phyloP scores from a whole-genome alignment of 106 monocot species.

The Posidonia australis region DNA sequence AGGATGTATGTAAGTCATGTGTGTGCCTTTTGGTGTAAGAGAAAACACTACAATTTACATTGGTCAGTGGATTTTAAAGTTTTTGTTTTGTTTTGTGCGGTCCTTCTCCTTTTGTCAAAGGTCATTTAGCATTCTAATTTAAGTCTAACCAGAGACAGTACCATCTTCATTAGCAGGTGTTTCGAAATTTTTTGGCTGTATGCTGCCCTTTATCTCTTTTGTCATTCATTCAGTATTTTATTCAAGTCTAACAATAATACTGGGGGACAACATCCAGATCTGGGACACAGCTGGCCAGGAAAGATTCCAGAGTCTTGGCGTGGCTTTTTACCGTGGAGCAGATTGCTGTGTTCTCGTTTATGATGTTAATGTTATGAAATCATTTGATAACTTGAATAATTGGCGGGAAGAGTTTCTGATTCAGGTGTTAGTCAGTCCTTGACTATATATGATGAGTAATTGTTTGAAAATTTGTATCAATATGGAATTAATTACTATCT shows the following conservation, averaged over 20 bases:
- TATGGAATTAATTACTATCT: not conserved
- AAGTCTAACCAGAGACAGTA: no score
- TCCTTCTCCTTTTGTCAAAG: no score
- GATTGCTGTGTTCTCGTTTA: slow-evolving; percentile 94
- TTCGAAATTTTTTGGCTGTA: no score
- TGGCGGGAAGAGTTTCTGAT: slow-evolving; percentile 77
- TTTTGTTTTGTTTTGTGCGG: no score
- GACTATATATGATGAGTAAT: not conserved
- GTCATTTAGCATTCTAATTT: no score
- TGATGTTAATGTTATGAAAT: slow-evolving; percentile 77
- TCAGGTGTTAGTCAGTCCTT: slow-evolving; percentile 34
- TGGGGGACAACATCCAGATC: slow-evolving; percentile 31
- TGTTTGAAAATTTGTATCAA: not conserved
- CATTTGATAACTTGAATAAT: slow-evolving; percentile 75
- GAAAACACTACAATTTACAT: no score
- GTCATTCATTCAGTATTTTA: not conserved
- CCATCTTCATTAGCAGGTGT: no score
- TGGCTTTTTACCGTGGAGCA: slow-evolving; percentile 84
- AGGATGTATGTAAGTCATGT: no score
- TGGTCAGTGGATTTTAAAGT: no score
- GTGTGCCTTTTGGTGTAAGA: no score
- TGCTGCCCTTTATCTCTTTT: no score
- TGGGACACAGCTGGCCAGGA: slow-evolving; percentile 98
- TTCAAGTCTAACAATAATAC: not conserved
- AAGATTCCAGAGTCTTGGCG: slow-evolving; percentile 93